Evolutionary conservation across 2,329 filamentous ascomycete genomes (phyloP), one percentile per base, ranked within the genome.

Genomic region (Phialophora expanda): DNA sequence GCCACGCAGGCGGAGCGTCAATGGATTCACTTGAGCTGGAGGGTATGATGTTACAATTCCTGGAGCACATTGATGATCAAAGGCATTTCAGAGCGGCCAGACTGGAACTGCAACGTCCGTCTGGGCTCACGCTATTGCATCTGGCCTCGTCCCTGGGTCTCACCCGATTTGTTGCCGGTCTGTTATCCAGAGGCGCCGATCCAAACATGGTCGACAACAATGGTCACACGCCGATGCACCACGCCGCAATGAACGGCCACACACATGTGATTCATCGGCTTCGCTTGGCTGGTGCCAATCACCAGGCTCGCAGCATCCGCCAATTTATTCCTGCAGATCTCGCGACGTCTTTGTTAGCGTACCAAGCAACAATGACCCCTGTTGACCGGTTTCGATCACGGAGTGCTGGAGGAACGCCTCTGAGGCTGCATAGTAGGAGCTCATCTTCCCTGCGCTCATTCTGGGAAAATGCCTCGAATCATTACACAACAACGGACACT

Each of bases 111-210:
- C 85, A 84, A 64, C 79, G 81, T 71, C 78, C 85, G 1, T 90
- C 87, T 12, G 91, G 91, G 0, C 90, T 94, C 74, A 92, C 90
- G 1, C 89, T 96, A 84, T 84, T 96, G 67, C 91, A 95, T 73
- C 82, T 93, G 68, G 91, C 90, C 1, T 91, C 88, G 71, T 90
- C 90, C 8, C 80, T 93, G 12, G 91, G 91, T 5, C 85, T 92
- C 71, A 86, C 89, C 69, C 86, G 90, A 55, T 89, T 96, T 69
- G 90, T 90, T 57, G 90, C 90, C 12, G 91, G 89, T 32, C 83
- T 96, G 28, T 81, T 96, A 22, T 90, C 89, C 9, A 86, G 91
- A 69, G 90, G 91, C n/a, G 91, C 91, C 22, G 89, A 90, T 73
- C 87, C 89, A 0, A 88, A 94, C 73, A 81, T 88, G 44, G 85